Percentiles rank a stretch among this genome's conserved stretches.
phyloP scores from a whole-genome alignment of 257 asterid species.

The Thymus mandschuricus region DNA sequence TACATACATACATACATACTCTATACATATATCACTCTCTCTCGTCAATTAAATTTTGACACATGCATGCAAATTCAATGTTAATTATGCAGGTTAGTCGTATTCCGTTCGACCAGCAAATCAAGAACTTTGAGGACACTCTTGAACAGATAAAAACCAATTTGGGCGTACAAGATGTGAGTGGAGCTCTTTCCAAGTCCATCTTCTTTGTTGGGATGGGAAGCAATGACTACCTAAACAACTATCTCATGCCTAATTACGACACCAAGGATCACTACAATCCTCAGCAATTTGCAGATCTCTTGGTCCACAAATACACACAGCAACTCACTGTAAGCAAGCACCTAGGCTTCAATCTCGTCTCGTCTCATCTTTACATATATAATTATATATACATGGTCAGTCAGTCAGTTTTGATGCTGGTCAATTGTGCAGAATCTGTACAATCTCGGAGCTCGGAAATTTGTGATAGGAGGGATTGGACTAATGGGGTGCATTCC shows the following conservation, averaged over 20 bases:
- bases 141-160: conserved; percentile 52
- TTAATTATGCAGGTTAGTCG: conserved; percentile 57
- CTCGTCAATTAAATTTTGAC: too few species aligned
- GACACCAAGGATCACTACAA: conserved; percentile 56
- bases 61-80: too few species aligned
- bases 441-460: conserved; percentile 86
- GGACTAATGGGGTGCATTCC: conserved; percentile 94
- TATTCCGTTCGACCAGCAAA: conserved; percentile 86
- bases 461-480: conserved; percentile 73
- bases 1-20: not conserved
- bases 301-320: conserved; percentile 58
- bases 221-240: conserved; percentile 90
- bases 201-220: conserved; percentile 84
- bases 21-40: too few species aligned
- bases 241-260: conserved; percentile 77
- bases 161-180: conserved; percentile 55
- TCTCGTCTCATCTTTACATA: too few species aligned
- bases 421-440: conserved; percentile 49
- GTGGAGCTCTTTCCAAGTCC: conserved; percentile 55
- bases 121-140: conserved; percentile 73
- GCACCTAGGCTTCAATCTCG: too few species aligned
- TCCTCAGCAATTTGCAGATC: conserved; percentile 75
- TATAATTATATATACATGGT: too few species aligned
- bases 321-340: conserved; percentile 47
- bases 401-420: not conserved